Percentiles rank a stretch among this genome's conserved stretches.
Conservation (phyloP, 2,329 filamentous ascomycete species). For the Cladosporium oxysporum region DNA sequence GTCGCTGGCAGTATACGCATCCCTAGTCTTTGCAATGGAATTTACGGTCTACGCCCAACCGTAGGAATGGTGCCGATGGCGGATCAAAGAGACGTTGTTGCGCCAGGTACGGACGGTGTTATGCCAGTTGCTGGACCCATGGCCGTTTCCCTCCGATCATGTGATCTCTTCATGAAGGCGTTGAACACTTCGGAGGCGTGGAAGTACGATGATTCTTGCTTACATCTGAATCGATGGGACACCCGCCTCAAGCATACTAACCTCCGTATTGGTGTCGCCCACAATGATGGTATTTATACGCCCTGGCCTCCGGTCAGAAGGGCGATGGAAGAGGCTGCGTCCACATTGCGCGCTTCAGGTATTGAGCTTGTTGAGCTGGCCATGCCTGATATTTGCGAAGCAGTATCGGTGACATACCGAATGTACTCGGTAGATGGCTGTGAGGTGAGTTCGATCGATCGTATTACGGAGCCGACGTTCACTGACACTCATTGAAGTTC, state of each 20-base stretch:
- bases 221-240: slow-evolving; percentile 32
- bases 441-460: not conserved
- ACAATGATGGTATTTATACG: slow-evolving; percentile 28
- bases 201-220: slow-evolving; percentile 26
- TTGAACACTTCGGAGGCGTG: slow-evolving; percentile 28
- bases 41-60: slow-evolving; percentile 51
- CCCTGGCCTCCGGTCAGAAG: slow-evolving; percentile 28
- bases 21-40: slow-evolving; percentile 53
- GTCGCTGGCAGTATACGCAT: slow-evolving; percentile 56
- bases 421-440: slow-evolving; percentile 23
- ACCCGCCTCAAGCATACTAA: slow-evolving; percentile 15
- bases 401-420: slow-evolving; percentile 20
- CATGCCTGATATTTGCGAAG: slow-evolving; percentile 26
- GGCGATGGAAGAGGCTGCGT: slow-evolving; percentile 23
- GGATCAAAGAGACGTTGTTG: slow-evolving; percentile 52
- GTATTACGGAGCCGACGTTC: not conserved
- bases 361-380: slow-evolving; percentile 24
- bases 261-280: slow-evolving; percentile 27
- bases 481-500: slow-evolving; percentile 10
- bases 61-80: slow-evolving; percentile 54
- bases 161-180: slow-evolving; percentile 28
- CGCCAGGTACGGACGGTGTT: slow-evolving; percentile 49
- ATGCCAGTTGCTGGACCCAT: slow-evolving; percentile 46
- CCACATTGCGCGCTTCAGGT: slow-evolving; percentile 23
- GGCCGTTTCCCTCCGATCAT: slow-evolving; percentile 40